Evolutionary conservation across 2,329 filamentous ascomycete genomes (phyloP), one percentile per base, ranked within the genome.

Genomic region (Fonsecaea pugnacius): DNA sequence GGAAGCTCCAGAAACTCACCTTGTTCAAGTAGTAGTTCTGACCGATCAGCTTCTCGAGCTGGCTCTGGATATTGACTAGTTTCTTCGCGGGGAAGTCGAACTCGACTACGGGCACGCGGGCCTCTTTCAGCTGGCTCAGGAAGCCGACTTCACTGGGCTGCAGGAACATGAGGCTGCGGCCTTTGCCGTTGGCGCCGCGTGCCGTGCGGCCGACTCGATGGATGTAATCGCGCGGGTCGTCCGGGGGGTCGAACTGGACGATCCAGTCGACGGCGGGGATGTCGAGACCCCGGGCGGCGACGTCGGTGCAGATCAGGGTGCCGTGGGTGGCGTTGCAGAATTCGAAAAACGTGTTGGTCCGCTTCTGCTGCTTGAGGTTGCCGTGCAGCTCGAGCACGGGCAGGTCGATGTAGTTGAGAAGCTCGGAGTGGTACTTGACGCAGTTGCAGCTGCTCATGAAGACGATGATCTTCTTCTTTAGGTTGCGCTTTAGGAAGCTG

Each of bases 21-120:
- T 96, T 95, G 82, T 97, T 95, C 64, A 99, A 85, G 78, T 97
- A 97, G 82, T 98, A 98, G 79, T 99, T 98, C 77, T 95, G 91
- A 33, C 87, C 87, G 72, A 99, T 96, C 70, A 98, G 85, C 79
- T 94, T 95, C 83, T 98, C 94, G 9, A 98, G 86, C 78, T 97
- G 92, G 72, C 90, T 87, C 80, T 96, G 89, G 70, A 96, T 88
- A 73, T 96, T 95, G 73, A 94, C 83, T 69, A 99, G 91, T 84
- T 96, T 96, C 80, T 91, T 93, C 62, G 87, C 83, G 1, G 94
- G 94, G 75, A 99, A 95, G 74, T 98, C 94, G 73, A 96, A 98
- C 78, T 99, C 95, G 32, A 96, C 91, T 6, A 99, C 89, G 1
- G 95, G 95, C 1, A 99, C 93, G 67, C 92, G 87, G 14, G 93